Conservation (phyloP, 1,284 basidiomycete species). For the Phlebopus sp. region DNA sequence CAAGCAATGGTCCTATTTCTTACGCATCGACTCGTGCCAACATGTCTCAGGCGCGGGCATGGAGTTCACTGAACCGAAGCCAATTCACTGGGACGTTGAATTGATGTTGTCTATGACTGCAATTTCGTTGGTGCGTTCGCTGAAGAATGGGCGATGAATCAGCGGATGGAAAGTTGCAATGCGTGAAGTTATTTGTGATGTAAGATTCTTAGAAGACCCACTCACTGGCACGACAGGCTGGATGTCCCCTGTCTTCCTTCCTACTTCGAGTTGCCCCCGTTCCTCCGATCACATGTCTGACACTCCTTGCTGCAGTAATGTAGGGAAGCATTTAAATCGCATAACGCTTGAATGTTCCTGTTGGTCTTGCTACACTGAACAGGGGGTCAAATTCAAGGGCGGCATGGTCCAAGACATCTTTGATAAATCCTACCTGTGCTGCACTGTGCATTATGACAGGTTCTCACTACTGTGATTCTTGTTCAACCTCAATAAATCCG, state of each 20-base stretch:
- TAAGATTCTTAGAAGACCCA: neutral
- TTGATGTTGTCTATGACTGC: slow-evolving; percentile 2
- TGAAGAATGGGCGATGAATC: slow-evolving; percentile 24
- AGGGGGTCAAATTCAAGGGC: neutral
- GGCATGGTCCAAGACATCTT: neutral
- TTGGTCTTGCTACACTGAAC: slow-evolving; percentile 26
- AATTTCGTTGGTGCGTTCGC: slow-evolving; percentile 18
- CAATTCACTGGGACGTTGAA: slow-evolving; percentile 17
- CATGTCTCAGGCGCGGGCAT: slow-evolving; percentile 18
- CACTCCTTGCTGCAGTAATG: slow-evolving; percentile 32
- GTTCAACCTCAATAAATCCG: slow-evolving; percentile 7
- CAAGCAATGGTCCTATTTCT: slow-evolving; percentile 29
- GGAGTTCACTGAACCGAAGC: slow-evolving; percentile 17
- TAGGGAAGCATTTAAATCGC: slow-evolving; percentile 31
- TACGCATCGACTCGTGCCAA: slow-evolving; percentile 16
- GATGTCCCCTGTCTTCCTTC: slow-evolving; percentile 25
- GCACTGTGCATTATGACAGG: slow-evolving; percentile 30
- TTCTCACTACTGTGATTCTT: slow-evolving; percentile 10
- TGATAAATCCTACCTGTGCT: slow-evolving; percentile 11
- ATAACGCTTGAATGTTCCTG: too few relatives aligned
- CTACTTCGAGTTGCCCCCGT: slow-evolving; percentile 28
- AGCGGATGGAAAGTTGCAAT: slow-evolving; percentile 21
- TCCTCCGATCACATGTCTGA: slow-evolving; percentile 30
- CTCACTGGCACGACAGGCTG: slow-evolving; percentile 27
- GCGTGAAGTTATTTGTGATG: neutral